Base-by-base conservation (phyloP, 2,329 filamentous ascomycete species). In the Stachybotrys chlorohalonatus region DNA sequence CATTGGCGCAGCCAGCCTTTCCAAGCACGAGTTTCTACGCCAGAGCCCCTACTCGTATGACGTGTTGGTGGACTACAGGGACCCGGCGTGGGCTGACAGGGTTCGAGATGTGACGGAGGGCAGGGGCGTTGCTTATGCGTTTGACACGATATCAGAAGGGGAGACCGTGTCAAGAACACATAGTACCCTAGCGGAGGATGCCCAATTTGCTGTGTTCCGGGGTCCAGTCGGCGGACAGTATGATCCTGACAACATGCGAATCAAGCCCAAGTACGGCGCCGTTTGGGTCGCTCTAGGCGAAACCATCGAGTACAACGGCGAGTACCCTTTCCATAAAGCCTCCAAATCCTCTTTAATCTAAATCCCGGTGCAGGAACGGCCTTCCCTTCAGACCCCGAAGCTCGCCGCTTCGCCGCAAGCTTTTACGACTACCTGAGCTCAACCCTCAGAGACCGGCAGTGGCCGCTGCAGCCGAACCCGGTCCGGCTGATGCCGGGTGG, bases 281-380 rank as follows among this genome's bases (percentile, higher is more conserved):
- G 73, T 74, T 0, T 75, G 71, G 72, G 70, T 75, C 52, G 73
- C 67, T 0, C 59, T 76, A 0, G 72, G 73, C 0, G 68, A 67
- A 42, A 68, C 74, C 17, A 58, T 75, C 11, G 59, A 67, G 9
- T 76, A 75, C 16, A 65, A 73, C 13, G 62, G 52, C 62, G 64
- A 11, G 64, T 11, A 15, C 67, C 15, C 49, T 54, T 17, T 60
- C 55, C 24, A 64, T 63, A 32, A n/a, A 24, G 11, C 1, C 13
- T 3, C 49, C 11, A 49, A 42, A 24, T 9, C 2, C 16, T 48
- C 2, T 42, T 8, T 16, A 11, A 48, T 16, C 7, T 48, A 5
- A 45, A 24, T 0, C 32, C 13, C 5, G 11, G 11, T 16, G 11
- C 5, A 61, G 59, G 6, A 0, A 5, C 50, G 2, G 39, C 47